Evolutionary conservation across 2,329 filamentous ascomycete species (phyloP).

Genomic region (Aspergillus fijiensis): DNA sequence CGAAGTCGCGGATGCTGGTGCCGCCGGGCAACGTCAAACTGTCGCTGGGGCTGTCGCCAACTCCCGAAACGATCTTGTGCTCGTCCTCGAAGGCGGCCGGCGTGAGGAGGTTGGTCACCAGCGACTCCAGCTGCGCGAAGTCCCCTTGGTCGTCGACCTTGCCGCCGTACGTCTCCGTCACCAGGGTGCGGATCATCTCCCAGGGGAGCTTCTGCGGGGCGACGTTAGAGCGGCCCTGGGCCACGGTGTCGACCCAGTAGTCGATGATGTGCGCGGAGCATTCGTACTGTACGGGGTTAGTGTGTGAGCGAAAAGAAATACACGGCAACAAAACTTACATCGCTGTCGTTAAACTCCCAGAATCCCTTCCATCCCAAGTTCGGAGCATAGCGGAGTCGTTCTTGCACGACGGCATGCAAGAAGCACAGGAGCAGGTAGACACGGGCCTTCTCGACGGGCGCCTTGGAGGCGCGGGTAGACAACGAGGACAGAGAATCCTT

Average conservation of each 20-base stretch:
- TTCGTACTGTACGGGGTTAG: slow-evolving; percentile 68
- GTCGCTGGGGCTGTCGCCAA: slow-evolving; percentile 50
- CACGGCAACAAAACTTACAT: slow-evolving; percentile 64
- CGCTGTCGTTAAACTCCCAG: slow-evolving; percentile 99
- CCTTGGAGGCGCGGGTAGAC: slow-evolving; percentile 71
- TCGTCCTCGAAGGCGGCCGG: slow-evolving; percentile 88
- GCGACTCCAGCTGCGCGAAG: slow-evolving; percentile 67
- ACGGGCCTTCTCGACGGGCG: slow-evolving; percentile 85
- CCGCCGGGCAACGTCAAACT: slow-evolving; percentile 73
- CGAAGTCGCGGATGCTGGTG: slow-evolving; percentile 82
- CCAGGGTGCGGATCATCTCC: slow-evolving; percentile 88
- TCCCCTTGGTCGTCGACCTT: slow-evolving; percentile 93
- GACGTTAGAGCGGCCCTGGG: slow-evolving; percentile 85
- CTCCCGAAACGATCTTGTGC: slow-evolving; percentile 78
- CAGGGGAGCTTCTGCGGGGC: slow-evolving; percentile 92
- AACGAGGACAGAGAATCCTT: slow-evolving; percentile 90
- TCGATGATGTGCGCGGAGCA: slow-evolving; percentile 96
- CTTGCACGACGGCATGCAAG: slow-evolving; percentile 92
- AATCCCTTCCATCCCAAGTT: slow-evolving; percentile 96
- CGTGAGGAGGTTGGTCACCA: slow-evolving; percentile 78
- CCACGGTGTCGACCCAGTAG: slow-evolving; percentile 82
- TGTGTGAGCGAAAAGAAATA: slow-evolving; percentile 7
- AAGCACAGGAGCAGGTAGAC: slow-evolving; percentile 91
- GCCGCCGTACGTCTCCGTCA: slow-evolving; percentile 94
- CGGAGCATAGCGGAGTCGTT: slow-evolving; percentile 89